Conservation (phyloP, 306 rosid genomes). For the Trifolium dubium region DNA sequence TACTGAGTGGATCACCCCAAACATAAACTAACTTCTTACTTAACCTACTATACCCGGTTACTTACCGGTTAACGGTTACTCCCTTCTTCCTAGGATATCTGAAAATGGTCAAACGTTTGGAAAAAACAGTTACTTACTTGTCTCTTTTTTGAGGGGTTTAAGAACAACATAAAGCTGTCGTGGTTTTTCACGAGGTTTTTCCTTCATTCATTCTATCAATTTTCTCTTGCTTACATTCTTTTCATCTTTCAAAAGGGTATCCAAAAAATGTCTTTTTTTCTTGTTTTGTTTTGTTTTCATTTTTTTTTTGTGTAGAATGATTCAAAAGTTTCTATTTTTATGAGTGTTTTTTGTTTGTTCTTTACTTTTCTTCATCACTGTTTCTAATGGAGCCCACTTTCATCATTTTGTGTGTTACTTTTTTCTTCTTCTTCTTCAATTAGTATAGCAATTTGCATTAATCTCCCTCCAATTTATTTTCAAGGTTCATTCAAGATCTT, state of each 20-base stretch:
- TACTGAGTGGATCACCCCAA: constrained; percentile 64
- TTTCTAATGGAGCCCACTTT: constrained; percentile 28
- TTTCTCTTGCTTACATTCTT: constrained; percentile 24
- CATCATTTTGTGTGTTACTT: background rate
- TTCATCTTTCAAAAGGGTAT: background rate
- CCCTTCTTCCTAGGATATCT: constrained; percentile 34
- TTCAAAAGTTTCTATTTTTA: constrained; percentile 14
- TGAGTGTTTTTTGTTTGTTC: constrained; percentile 10
- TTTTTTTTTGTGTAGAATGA: background rate
- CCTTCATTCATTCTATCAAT: constrained; percentile 45
- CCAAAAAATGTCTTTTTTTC: constrained; percentile 3
- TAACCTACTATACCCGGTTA: constrained; percentile 53
- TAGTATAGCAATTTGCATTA: constrained; percentile 27
- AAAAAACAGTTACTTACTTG: constrained; percentile 46
- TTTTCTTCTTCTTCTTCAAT: background rate
- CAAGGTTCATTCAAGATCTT: constrained; percentile 18
- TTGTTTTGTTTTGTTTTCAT: background rate
- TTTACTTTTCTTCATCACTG: constrained; percentile 12
- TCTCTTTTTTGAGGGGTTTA: constrained; percentile 61
- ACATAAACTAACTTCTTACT: constrained; percentile 52
- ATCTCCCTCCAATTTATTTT: constrained; percentile 29
- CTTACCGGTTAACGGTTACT: constrained; percentile 41
- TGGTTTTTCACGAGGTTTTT: constrained; percentile 63
- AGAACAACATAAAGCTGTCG: constrained; percentile 46
- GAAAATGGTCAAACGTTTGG: constrained; percentile 52